Percentiles rank a stretch among this genome's conserved stretches.
phyloP scores from a whole-genome alignment of 1,284 basidiomycete species.

The Sporisorium scitamineum region DNA sequence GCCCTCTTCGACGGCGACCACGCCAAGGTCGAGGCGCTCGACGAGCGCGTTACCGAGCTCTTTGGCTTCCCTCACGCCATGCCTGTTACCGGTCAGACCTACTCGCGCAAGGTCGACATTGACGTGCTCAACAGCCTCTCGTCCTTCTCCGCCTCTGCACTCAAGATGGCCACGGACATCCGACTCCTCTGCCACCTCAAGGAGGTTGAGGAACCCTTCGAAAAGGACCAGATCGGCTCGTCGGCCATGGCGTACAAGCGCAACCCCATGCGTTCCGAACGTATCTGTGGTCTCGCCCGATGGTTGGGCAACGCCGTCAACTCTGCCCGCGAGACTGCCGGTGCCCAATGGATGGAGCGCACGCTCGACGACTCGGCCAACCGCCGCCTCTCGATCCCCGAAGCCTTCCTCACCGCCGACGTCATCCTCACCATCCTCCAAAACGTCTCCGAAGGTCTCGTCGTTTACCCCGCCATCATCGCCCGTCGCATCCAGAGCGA shows the following conservation, averaged over 20 bases:
- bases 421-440: slow-evolving; percentile 94
- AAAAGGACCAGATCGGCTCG: slow-evolving; percentile 96
- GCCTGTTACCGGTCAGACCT: slow-evolving; percentile 98
- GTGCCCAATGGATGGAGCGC: slow-evolving; percentile 68
- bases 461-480: slow-evolving; percentile 97
- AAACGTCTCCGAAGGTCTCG: slow-evolving; percentile 95
- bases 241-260: slow-evolving; percentile 99
- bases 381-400: slow-evolving; percentile 92
- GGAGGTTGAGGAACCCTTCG: slow-evolving; percentile 99
- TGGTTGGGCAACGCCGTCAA: slow-evolving; percentile 74
- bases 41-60: slow-evolving; percentile 80
- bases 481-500: slow-evolving; percentile 90
- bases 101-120: slow-evolving; percentile 96
- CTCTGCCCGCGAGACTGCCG: slow-evolving; percentile 71
- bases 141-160: slow-evolving; percentile 91
- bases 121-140: slow-evolving; percentile 91
- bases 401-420: slow-evolving; percentile 96
- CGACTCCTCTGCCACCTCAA: slow-evolving; percentile 73
- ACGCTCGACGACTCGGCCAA: slow-evolving; percentile 79
- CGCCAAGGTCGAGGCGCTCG: slow-evolving; percentile 88
- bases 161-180: slow-evolving; percentile 98
- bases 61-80: slow-evolving; percentile 94
- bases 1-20: slow-evolving; percentile 90
- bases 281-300: slow-evolving; percentile 94
- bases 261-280: slow-evolving; percentile 98